Evolutionary conservation across 257 asterid species (phyloP).

Genomic region (Leonotis leonurus): DNA sequence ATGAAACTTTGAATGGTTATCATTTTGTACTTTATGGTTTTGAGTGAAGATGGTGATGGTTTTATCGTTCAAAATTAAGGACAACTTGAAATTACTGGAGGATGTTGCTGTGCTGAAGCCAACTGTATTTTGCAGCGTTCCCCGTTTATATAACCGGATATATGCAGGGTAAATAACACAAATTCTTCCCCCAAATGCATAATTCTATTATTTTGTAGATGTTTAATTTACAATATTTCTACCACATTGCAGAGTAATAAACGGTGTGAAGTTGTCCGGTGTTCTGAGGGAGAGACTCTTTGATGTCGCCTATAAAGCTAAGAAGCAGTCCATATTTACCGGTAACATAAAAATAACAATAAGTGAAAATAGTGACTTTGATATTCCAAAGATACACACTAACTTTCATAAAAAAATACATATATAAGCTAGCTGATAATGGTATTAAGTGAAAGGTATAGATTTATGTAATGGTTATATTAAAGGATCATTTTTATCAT

Average conservation of each 20-base stretch:
- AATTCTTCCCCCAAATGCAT: too few relatives aligned
- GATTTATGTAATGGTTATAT: too few relatives aligned
- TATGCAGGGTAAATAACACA: slow-evolving; percentile 58
- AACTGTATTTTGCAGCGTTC: slow-evolving; percentile 69
- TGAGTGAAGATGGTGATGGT: background rate
- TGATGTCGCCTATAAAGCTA: slow-evolving; percentile 66
- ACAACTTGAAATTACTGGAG: slow-evolving; percentile 66
- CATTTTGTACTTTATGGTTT: background rate
- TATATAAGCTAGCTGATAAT: too few relatives aligned
- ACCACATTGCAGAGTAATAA: slow-evolving; percentile 38
- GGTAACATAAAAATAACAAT: slow-evolving; percentile 23
- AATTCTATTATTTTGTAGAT: too few relatives aligned
- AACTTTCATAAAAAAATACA: too few relatives aligned
- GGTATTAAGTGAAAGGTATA: too few relatives aligned
- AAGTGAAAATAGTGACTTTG: too few relatives aligned
- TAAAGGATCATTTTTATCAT: too few relatives aligned
- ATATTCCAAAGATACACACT: too few relatives aligned
- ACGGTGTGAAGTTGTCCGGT: slow-evolving; percentile 56
- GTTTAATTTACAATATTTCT: too few relatives aligned
- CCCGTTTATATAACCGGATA: slow-evolving; percentile 72
- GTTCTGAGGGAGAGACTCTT: slow-evolving; percentile 56
- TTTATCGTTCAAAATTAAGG: slow-evolving; percentile 32
- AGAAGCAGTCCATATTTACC: slow-evolving; percentile 52
- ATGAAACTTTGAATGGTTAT: too few relatives aligned
- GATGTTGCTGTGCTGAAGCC: slow-evolving; percentile 68